phyloP scores from a whole-genome alignment of 177 flowering plant genomes.

The Vitis hybrid region DNA sequence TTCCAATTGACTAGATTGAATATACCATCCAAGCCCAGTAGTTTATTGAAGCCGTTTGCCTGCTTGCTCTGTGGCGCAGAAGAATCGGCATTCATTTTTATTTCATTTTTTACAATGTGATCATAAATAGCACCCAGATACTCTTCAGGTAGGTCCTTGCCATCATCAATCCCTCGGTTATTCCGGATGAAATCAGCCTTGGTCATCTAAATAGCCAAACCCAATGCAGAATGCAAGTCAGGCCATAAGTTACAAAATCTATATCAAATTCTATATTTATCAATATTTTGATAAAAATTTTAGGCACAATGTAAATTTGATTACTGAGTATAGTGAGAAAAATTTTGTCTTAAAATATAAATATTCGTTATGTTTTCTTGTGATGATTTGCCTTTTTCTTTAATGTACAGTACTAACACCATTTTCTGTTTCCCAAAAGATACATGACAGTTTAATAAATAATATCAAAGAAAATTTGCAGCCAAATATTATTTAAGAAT shows the following conservation, averaged over 20 bases:
- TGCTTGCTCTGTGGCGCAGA: constrained; percentile 85
- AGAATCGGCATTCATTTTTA: constrained; percentile 86
- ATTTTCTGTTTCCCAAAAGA: too few relatives aligned
- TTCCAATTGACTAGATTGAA: constrained; percentile 87
- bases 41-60: constrained; percentile 76
- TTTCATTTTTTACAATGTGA: constrained; percentile 95
- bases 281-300: not conserved
- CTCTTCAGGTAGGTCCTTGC: constrained; percentile 96
- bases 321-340: too few relatives aligned
- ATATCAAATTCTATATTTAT: not conserved
- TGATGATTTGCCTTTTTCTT: too few relatives aligned
- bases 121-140: constrained; percentile 86
- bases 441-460: too few relatives aligned
- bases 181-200: constrained; percentile 96
- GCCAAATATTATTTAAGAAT: too few relatives aligned
- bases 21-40: constrained; percentile 91
- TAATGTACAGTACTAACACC: too few relatives aligned
- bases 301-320: too few relatives aligned
- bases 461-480: not conserved
- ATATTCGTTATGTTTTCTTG: too few relatives aligned
- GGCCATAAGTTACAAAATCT: not conserved
- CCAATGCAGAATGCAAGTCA: constrained; percentile 23
- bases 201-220: constrained; percentile 64
- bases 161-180: constrained; percentile 98
- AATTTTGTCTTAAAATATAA: too few relatives aligned